Percentiles rank a stretch among this genome's conserved stretches.
Evolutionary conservation across 2,329 filamentous ascomycete species (phyloP).

Genomic region (Sphaerostilbella broomeana): DNA sequence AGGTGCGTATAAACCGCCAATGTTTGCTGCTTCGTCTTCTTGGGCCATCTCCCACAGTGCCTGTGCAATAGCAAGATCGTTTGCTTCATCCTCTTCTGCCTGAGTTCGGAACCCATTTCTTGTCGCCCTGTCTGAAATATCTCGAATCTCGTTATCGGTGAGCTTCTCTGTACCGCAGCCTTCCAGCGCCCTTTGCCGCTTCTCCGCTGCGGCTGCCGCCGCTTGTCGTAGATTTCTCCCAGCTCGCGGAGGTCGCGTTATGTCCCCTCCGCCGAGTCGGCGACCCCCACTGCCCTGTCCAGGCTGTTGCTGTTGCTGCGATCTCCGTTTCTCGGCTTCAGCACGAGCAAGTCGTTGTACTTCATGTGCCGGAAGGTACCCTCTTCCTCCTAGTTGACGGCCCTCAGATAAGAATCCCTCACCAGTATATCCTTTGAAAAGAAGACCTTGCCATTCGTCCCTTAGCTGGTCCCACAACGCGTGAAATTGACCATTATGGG

Average conservation of each 20-base stretch:
- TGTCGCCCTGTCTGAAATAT: slow-evolving; percentile 57
- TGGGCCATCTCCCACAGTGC: slow-evolving; percentile 82
- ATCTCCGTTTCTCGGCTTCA: slow-evolving; percentile 64
- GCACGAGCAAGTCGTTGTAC: slow-evolving; percentile 66
- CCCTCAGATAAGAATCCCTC: slow-evolving; percentile 80
- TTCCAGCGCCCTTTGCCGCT: slow-evolving; percentile 58
- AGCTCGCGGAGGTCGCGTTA: slow-evolving; percentile 27
- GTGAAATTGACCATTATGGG: slow-evolving; percentile 77
- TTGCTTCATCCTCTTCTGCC: slow-evolving; percentile 82
- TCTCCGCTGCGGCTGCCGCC: slow-evolving; percentile 64
- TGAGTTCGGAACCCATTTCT: slow-evolving; percentile 72
- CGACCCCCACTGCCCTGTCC: slow-evolving; percentile 68
- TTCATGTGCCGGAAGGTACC: slow-evolving; percentile 60
- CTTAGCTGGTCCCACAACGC: slow-evolving; percentile 83
- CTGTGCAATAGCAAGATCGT: slow-evolving; percentile 78
- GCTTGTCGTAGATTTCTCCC: slow-evolving; percentile 65
- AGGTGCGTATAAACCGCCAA: slow-evolving; percentile 1
- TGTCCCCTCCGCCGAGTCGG: slow-evolving; percentile 58
- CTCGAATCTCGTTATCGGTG: slow-evolving; percentile 58
- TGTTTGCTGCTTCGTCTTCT: slow-evolving; percentile 36
- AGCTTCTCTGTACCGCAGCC: slow-evolving; percentile 71
- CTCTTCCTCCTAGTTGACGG: slow-evolving; percentile 59
- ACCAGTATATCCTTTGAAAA: slow-evolving; percentile 79
- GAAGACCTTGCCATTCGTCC: slow-evolving; percentile 71
- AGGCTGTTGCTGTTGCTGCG: slow-evolving; percentile 47